Percentiles rank a stretch among this genome's conserved stretches.
Evolutionary conservation across 176 grass and related monocot species (phyloP).

Genomic region (maize (Zea mays)): Zm-B73-REFERENCE-NAM-5.0 NC_050102.1:138758001-138758500

Average conservation of each 20-base stretch:
- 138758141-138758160: neutral
- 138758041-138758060: neutral
- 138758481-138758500: neutral
- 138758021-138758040: constrained; percentile 5
- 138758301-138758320: neutral
- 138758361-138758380: neutral
- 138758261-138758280: neutral
- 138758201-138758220: no score
- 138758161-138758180: neutral
- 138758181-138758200: no score
- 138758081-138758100: constrained; percentile 40
- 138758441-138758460: neutral
- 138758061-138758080: neutral
- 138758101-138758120: neutral
- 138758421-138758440: constrained; percentile 27
- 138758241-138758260: no score
- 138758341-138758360: constrained; percentile 5
- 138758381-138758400: constrained; percentile 26
- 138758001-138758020: constrained; percentile 2
- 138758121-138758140: neutral
- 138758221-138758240: no score
- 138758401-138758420: constrained; percentile 11
- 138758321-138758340: constrained; percentile 8
- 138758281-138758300: neutral
- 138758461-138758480: neutral